Evolutionary conservation across 352 stramenopile species (phyloP).

Genomic region (Phytophthora uliginosa): DNA sequence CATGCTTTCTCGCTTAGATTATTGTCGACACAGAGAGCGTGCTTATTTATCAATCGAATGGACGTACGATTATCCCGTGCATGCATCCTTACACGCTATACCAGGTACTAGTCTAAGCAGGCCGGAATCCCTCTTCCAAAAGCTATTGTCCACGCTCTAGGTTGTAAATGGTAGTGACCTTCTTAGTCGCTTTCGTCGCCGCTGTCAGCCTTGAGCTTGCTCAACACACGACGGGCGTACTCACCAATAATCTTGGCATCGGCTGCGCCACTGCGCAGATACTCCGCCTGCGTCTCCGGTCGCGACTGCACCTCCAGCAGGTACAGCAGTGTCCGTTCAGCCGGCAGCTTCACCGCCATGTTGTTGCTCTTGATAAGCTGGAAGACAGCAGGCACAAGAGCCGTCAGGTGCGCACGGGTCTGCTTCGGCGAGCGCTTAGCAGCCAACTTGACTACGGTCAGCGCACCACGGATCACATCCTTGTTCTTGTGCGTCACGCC

Average conservation of each 20-base stretch:
- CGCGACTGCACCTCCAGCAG: constrained; percentile 88
- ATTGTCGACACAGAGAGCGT: background rate
- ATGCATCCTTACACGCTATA: constrained; percentile 17
- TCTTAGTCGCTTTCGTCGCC: constrained; percentile 83
- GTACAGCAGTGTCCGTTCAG: constrained; percentile 89
- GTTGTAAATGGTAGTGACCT: constrained; percentile 5
- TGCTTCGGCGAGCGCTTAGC: constrained; percentile 73
- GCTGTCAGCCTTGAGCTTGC: constrained; percentile 89
- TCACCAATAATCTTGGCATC: constrained; percentile 90
- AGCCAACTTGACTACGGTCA: constrained; percentile 80
- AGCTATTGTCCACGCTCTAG: constrained; percentile 12
- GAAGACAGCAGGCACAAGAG: constrained; percentile 85
- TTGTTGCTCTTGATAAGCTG: constrained; percentile 92
- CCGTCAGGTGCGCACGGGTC: constrained; percentile 59
- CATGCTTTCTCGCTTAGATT: background rate
- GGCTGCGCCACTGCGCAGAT: constrained; percentile 57
- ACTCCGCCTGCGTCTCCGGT: constrained; percentile 83
- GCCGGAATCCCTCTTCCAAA: background rate
- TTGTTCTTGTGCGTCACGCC: constrained; percentile 83
- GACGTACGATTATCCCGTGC: constrained; percentile 29
- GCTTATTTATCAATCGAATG: constrained; percentile 43
- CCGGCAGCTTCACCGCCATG: constrained; percentile 88
- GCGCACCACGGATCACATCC: constrained; percentile 76
- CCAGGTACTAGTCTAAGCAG: constrained; percentile 21
- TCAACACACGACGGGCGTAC: constrained; percentile 89